Conservation (phyloP, 75 land plant genomes). For the Cunninghamia lanceolata region DNA sequence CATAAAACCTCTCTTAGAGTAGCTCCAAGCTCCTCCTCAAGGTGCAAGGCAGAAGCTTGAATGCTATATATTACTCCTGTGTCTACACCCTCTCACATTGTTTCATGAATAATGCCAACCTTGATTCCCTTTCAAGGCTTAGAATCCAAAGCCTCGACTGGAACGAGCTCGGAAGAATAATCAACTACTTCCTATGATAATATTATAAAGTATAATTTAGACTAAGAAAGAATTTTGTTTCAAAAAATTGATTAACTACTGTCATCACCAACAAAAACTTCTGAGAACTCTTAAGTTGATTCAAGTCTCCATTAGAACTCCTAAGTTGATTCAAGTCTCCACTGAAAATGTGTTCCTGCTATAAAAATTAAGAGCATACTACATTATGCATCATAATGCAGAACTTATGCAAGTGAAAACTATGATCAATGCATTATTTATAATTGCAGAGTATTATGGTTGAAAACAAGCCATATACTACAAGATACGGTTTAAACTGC, state of each 20-base stretch:
- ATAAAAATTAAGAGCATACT: neutral
- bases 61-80: conserved; percentile 55
- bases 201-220: conserved; percentile 3
- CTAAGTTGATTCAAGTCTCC: no score
- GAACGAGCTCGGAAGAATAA: conserved; percentile 45
- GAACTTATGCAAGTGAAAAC: neutral
- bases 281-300: neutral
- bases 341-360: neutral
- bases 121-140: conserved; percentile 79
- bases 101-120: conserved; percentile 81
- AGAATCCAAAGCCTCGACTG: conserved; percentile 34
- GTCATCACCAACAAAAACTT: neutral
- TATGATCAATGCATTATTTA: neutral
- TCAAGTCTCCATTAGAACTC: no score
- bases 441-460: neutral
- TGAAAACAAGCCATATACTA: neutral
- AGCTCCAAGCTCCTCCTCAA: conserved; percentile 82
- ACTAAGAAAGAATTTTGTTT: neutral
- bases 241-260: neutral
- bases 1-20: conserved; percentile 60
- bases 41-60: conserved; percentile 64
- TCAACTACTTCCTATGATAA: conserved; percentile 68
- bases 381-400: neutral
- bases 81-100: conserved; percentile 84
- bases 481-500: neutral